Conservation (phyloP, 306 rosid genomes). For the Cucurbita moschata region DNA sequence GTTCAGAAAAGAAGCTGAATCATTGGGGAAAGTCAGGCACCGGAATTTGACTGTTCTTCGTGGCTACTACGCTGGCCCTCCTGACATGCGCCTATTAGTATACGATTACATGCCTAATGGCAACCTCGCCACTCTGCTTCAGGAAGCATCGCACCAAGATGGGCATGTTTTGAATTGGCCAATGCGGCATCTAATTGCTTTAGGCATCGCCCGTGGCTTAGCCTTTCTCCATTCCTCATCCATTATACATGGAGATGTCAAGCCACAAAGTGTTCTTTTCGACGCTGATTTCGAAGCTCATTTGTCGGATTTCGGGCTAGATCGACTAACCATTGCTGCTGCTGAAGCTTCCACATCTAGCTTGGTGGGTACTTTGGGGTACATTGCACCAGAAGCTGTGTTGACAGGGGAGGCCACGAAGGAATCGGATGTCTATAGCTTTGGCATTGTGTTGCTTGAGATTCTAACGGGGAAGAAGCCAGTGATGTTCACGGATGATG, state of each 20-base stretch:
- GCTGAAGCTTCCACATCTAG: constrained; percentile 58
- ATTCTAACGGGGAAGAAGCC: constrained; percentile 83
- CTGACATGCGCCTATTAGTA: constrained; percentile 59
- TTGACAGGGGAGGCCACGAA: constrained; percentile 66
- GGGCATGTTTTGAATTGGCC: constrained; percentile 98
- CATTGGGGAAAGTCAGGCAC: constrained; percentile 66
- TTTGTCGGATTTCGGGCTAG: constrained; percentile 80
- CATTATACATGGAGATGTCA: constrained; percentile 61
- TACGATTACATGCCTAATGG: constrained; percentile 97
- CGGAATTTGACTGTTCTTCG: constrained; percentile 83
- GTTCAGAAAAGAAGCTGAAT: constrained; percentile 80
- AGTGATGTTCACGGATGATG: constrained; percentile 79
- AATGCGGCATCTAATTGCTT: constrained; percentile 93
- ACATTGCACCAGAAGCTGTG: constrained; percentile 68
- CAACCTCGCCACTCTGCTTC: constrained; percentile 90
- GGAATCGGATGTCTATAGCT: constrained; percentile 86
- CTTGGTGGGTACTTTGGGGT: constrained; percentile 62
- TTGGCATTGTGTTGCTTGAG: constrained; percentile 71
- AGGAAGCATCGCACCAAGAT: constrained; percentile 97
- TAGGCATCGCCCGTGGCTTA: constrained; percentile 81
- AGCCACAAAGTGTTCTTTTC: constrained; percentile 72
- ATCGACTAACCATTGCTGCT: constrained; percentile 31
- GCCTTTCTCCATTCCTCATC: constrained; percentile 75
- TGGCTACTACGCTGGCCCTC: constrained; percentile 72
- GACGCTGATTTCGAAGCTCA: constrained; percentile 97